These are phyloP conservation scores for Lactarius trivialis DNA, from an alignment of 768 basidiomycete genomes.

Conservation along the genomic window DNA sequence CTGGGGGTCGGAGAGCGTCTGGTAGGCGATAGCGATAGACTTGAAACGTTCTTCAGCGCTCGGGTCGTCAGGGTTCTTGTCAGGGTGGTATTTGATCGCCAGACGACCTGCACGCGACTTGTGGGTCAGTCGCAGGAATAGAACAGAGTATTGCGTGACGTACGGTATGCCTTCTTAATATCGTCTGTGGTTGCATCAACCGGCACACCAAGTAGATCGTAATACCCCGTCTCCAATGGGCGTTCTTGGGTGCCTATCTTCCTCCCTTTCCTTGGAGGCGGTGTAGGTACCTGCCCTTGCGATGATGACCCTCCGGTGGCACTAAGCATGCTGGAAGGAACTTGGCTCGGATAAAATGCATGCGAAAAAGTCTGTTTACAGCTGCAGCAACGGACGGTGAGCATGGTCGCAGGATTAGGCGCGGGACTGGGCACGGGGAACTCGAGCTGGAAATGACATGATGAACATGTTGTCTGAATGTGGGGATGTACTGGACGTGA, in stretches of 20 bases:
- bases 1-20: constrained; percentile 71
- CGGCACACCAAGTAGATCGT: constrained; percentile 74
- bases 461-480: constrained; percentile 53
- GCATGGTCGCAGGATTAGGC: constrained; percentile 49
- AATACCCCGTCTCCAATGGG: constrained; percentile 87
- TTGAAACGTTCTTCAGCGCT: constrained; percentile 85
- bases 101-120: constrained; percentile 47
- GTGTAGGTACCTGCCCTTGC: constrained; percentile 11
- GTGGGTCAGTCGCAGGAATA: not conserved
- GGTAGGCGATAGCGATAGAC: constrained; percentile 83
- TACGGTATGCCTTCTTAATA: constrained; percentile 88
- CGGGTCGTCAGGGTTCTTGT: constrained; percentile 88
- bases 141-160: constrained; percentile 25
- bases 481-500: constrained; percentile 66
- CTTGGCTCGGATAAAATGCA: constrained; percentile 61
- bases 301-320: constrained; percentile 17
- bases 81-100: constrained; percentile 87
- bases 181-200: constrained; percentile 75
- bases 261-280: constrained; percentile 43
- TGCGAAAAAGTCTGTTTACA: constrained; percentile 58
- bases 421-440: constrained; percentile 58
- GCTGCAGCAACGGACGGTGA: constrained; percentile 63
- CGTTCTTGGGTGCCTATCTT: constrained; percentile 87
- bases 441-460: constrained; percentile 53
- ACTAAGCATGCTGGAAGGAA: constrained; percentile 29